These are phyloP conservation scores for Saccharomycopsis amapae DNA, from an alignment of 805 yeast species.

Conservation along the genomic window DNA sequence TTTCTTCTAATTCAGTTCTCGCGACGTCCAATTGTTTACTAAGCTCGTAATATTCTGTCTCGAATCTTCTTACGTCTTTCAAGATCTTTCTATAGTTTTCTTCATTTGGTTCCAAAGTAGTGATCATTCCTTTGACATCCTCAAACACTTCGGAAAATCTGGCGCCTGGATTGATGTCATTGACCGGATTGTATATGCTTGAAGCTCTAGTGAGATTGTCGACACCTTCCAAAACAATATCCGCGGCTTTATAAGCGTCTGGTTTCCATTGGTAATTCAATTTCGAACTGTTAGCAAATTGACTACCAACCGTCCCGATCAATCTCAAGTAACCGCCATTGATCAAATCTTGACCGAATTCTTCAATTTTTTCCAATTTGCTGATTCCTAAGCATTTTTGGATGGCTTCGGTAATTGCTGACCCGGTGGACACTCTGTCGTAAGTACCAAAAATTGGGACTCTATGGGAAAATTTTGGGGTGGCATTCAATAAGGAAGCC, in stretches of 20 bases:
- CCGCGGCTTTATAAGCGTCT: slow-evolving; percentile 51
- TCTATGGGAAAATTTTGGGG: slow-evolving; percentile 48
- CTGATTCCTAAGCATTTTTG: slow-evolving; percentile 37
- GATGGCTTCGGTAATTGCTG: slow-evolving; percentile 54
- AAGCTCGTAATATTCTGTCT: slow-evolving; percentile 45
- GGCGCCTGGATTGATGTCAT: slow-evolving; percentile 6
- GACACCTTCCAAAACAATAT: slow-evolving; percentile 25
- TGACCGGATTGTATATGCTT: slow-evolving; percentile 12
- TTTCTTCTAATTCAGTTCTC: slow-evolving; percentile 70
- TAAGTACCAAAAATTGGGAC: slow-evolving; percentile 68
- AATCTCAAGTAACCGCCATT: slow-evolving; percentile 53
- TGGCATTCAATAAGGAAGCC: slow-evolving; percentile 35
- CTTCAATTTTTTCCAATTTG: slow-evolving; percentile 54
- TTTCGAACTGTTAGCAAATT: slow-evolving; percentile 67
- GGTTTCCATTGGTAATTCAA: slow-evolving; percentile 79
- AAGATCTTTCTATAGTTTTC: slow-evolving; percentile 41
- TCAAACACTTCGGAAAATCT: slow-evolving; percentile 20
- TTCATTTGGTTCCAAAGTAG: slow-evolving; percentile 22
- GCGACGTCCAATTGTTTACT: slow-evolving; percentile 54
- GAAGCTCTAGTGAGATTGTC: slow-evolving; percentile 1
- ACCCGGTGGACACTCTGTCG: slow-evolving; percentile 54
- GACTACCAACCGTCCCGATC: slow-evolving; percentile 53
- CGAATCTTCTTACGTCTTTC: slow-evolving; percentile 53
- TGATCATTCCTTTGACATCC: slow-evolving; percentile 19
- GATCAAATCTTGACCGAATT: slow-evolving; percentile 66